Conservation (phyloP, 176 grass and related monocot species). For the Oryza punctata region DNA sequence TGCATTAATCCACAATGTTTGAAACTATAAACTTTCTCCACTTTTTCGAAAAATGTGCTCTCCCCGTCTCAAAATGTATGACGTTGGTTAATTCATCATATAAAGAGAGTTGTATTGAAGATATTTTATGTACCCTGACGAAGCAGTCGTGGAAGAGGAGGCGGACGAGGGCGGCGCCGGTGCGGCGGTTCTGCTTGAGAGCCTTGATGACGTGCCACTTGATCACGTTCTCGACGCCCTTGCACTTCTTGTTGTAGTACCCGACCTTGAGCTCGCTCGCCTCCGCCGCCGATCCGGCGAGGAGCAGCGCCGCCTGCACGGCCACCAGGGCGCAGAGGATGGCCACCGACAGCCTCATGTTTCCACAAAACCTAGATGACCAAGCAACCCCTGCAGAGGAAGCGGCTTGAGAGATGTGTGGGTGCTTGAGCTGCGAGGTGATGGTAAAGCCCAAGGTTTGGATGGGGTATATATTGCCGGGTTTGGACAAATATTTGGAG, state of each 20-base stretch:
- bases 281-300: neutral
- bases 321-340: constrained; percentile 29
- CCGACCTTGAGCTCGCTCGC: constrained; percentile 37
- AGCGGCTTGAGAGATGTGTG: neutral
- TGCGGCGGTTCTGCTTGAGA: constrained; percentile 46
- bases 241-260: constrained; percentile 50
- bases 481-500: neutral
- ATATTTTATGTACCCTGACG: constrained; percentile 40
- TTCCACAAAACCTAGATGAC: neutral
- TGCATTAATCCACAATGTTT: no score
- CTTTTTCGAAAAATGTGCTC: no score
- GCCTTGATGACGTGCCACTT: constrained; percentile 42
- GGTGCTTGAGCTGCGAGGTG: neutral
- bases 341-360: constrained; percentile 43
- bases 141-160: constrained; percentile 77
- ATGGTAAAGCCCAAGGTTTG: neutral
- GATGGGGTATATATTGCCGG: constrained; percentile 34
- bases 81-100: no score
- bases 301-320: constrained; percentile 35
- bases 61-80: no score
- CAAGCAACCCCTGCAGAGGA: neutral
- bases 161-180: constrained; percentile 56
- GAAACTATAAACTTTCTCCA: no score
- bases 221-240: constrained; percentile 42
- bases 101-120: no score